Evolutionary conservation across 345 rosid genomes (phyloP).

Genomic region (Schrenkiella parvula): DNA sequence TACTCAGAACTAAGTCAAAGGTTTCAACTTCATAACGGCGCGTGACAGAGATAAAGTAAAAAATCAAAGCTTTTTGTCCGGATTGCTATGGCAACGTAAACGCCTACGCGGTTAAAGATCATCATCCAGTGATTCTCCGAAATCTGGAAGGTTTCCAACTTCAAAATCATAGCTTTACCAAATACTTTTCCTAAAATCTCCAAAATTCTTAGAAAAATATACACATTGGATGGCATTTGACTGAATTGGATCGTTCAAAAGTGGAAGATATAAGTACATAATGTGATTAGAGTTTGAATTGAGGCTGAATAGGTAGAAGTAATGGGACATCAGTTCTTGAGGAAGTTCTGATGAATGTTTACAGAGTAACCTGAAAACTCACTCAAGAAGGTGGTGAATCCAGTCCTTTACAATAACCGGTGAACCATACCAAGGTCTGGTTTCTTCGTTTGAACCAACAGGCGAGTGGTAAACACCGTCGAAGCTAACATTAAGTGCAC

Average conservation of each 20-base stretch:
- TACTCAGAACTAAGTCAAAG: background rate
- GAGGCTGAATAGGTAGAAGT: background rate
- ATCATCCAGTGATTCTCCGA: background rate
- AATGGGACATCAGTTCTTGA: background rate
- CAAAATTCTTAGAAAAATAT: background rate
- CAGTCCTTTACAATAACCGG: slow-evolving; percentile 62
- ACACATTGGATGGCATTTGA: background rate
- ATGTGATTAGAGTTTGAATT: background rate
- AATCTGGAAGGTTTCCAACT: background rate
- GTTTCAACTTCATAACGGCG: background rate
- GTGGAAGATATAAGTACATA: background rate
- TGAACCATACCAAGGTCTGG: slow-evolving; percentile 91
- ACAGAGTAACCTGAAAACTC: slow-evolving; percentile 18
- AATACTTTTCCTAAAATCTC: background rate
- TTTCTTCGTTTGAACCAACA: slow-evolving; percentile 67
- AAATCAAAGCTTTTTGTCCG: background rate
- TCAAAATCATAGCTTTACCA: background rate
- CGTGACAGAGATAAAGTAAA: background rate
- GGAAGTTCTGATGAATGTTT: background rate
- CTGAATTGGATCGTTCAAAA: background rate
- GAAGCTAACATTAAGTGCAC: slow-evolving; percentile 72
- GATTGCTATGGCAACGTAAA: background rate
- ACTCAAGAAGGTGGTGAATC: slow-evolving; percentile 70
- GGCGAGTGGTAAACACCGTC: slow-evolving; percentile 92
- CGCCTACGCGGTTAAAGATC: background rate